phyloP scores from a whole-genome alignment of 2,329 filamentous ascomycete genomes.

The Colletotrichum sp. region DNA sequence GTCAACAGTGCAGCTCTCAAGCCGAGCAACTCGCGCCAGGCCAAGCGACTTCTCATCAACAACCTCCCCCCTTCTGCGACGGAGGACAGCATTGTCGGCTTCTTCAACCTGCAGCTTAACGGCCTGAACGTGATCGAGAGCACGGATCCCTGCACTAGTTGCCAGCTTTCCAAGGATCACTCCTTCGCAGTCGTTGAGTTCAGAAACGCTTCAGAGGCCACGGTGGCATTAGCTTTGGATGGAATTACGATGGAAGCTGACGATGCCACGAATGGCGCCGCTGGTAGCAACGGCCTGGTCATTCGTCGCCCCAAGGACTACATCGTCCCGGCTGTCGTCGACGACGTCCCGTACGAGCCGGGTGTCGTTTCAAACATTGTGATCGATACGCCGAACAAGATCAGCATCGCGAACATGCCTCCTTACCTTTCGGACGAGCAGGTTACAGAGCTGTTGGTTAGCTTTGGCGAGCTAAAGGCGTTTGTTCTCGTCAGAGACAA shows the following conservation, averaged over 20 bases:
- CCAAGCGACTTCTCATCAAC: slow-evolving; percentile 88
- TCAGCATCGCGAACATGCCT: slow-evolving; percentile 90
- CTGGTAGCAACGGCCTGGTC: slow-evolving; percentile 63
- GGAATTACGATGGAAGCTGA: slow-evolving; percentile 86
- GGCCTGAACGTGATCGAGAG: slow-evolving; percentile 90
- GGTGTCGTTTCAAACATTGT: slow-evolving; percentile 82
- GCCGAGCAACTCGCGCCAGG: slow-evolving; percentile 90
- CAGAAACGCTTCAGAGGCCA: slow-evolving; percentile 85
- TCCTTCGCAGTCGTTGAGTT: slow-evolving; percentile 91
- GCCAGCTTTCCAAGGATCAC: slow-evolving; percentile 79
- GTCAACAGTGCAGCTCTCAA: slow-evolving; percentile 81
- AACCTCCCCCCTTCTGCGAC: slow-evolving; percentile 78
- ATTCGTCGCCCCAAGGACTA: slow-evolving; percentile 95
- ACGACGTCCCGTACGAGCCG: slow-evolving; percentile 75
- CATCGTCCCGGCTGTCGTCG: slow-evolving; percentile 82
- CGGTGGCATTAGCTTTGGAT: slow-evolving; percentile 87
- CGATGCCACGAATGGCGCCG: slow-evolving; percentile 60
- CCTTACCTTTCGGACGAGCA: slow-evolving; percentile 89
- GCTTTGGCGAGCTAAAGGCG: slow-evolving; percentile 92
- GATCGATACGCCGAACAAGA: slow-evolving; percentile 92
- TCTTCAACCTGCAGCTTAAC: slow-evolving; percentile 97
- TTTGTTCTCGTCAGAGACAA: slow-evolving; percentile 90
- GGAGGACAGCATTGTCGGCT: slow-evolving; percentile 78
- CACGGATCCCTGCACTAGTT: slow-evolving; percentile 83
- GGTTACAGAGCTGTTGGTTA: slow-evolving; percentile 85